Evolutionary conservation across 495 filamentous ascomycete genomes (phyloP), one percentile per base, ranked within the genome.

Genomic region (Penicillium soppii): DNA sequence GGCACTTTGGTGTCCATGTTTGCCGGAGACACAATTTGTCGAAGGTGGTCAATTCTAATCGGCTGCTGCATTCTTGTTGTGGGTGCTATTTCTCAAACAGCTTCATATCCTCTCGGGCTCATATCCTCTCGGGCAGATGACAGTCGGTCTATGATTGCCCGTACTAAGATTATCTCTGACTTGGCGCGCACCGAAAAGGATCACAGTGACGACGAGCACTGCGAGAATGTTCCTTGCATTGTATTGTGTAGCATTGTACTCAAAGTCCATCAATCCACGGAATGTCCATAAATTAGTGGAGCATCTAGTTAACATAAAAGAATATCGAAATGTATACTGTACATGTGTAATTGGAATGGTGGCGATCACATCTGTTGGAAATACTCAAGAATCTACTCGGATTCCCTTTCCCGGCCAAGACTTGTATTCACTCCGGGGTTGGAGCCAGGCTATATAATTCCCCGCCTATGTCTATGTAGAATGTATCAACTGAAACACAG

Each of bases 41-140:
- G 80, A 5, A 74, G 75, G 59, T 75, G 70, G 44, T 69, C 71
- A 1, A 75, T 83, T 41, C 44, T 79, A 7, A 47, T 73, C 16
- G 77, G 73, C 0, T 73, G 71, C 6, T 47, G 61, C 0, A 72
- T 83, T 38, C 76, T 83, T 70, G 69, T 65, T 23, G 48, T 82
- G 17, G 80, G 78, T 10, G 29, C 29, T 3, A 69, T 80, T 23
- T 59, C 82, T 0, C 80, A 83, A 56, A 72, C 76, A n/a, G 62
- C 71, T 2, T 61, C n/a, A n/a, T n/a, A n/a, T n/a, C n/a, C n/a
- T n/a, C n/a, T n/a, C n/a, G n/a, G n/a, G n/a, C n/a, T n/a, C 78
- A 0, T 77, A 68, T 50, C 65, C 66, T 30, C 44, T 74, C 4
- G 56, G 63, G 13, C 74, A 76, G 50, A 63, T 79, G 47, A 70